These are phyloP conservation scores for Penicillium paradoxum DNA, from an alignment of 495 filamentous ascomycete species.

Conservation along the genomic window DNA sequence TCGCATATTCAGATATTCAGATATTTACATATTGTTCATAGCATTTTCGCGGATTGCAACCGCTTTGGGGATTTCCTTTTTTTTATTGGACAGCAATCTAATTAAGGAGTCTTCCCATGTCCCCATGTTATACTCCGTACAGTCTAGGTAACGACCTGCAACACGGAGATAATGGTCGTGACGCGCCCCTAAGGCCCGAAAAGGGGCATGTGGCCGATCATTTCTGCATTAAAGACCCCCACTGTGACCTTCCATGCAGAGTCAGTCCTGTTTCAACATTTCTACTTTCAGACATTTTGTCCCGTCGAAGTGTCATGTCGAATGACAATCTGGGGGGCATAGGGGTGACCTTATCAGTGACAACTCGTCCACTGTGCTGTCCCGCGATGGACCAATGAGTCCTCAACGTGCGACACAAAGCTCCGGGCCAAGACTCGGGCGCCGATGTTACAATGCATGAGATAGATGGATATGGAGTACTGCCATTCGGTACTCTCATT, in stretches of 20 bases:
- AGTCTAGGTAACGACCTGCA: too few species aligned
- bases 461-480: background rate
- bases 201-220: background rate
- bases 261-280: background rate
- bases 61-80: too few species aligned
- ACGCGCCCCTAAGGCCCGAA: background rate
- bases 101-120: too few species aligned
- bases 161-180: too few species aligned
- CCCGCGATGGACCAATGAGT: background rate
- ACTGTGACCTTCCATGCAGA: background rate
- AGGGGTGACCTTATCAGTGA: background rate
- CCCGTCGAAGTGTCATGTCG: background rate
- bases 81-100: too few species aligned
- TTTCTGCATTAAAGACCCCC: background rate
- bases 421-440: conserved; percentile 10
- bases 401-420: conserved; percentile 20
- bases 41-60: too few species aligned
- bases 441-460: conserved; percentile 13
- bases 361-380: background rate
- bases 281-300: background rate
- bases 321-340: too few species aligned
- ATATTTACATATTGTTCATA: too few species aligned
- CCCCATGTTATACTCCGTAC: too few species aligned
- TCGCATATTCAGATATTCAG: background rate
- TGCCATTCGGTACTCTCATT: too few species aligned